A percentile compares a stretch with the other conserved stretches of the same genome.
Conservation (phyloP, 1,284 basidiomycete genomes). For the Takashimella koratensis region DNA sequence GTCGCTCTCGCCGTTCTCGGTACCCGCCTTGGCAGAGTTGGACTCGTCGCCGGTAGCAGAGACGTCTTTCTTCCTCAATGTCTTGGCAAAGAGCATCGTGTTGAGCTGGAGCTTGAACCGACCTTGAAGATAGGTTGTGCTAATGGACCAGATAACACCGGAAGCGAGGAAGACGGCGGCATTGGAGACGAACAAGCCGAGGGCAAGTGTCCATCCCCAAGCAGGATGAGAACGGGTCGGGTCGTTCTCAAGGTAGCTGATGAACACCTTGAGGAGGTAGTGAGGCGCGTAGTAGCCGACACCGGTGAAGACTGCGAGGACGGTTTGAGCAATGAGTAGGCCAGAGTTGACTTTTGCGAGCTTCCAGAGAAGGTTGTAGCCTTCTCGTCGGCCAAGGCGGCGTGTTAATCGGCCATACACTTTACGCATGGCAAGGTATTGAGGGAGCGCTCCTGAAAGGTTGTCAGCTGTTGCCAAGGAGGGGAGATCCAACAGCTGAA, state of each 20-base stretch:
- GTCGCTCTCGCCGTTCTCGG: slow-evolving; percentile 25
- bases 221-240: slow-evolving; percentile 51
- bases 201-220: slow-evolving; percentile 52
- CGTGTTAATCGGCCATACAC: slow-evolving; percentile 37
- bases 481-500: background rate
- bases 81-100: slow-evolving; percentile 81
- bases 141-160: slow-evolving; percentile 46
- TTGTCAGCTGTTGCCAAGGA: background rate
- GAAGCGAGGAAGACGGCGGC: slow-evolving; percentile 55
- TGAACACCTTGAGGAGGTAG: slow-evolving; percentile 66
- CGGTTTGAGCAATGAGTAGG: slow-evolving; percentile 50
- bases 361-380: slow-evolving; percentile 44
- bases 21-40: slow-evolving; percentile 21
- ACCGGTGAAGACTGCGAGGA: slow-evolving; percentile 62
- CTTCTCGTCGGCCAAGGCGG: slow-evolving; percentile 33
- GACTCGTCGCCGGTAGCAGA: slow-evolving; percentile 50
- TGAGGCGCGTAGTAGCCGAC: slow-evolving; percentile 73
- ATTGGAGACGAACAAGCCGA: slow-evolving; percentile 64
- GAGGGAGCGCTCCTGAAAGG: slow-evolving; percentile 29
- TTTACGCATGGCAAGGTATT: slow-evolving; percentile 33
- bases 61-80: slow-evolving; percentile 79
- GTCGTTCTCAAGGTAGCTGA: slow-evolving; percentile 65
- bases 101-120: slow-evolving; percentile 78
- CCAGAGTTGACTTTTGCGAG: slow-evolving; percentile 44
- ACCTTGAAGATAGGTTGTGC: slow-evolving; percentile 38